phyloP scores from a whole-genome alignment of 441 rosid genomes.

The Breynia disticha region DNA sequence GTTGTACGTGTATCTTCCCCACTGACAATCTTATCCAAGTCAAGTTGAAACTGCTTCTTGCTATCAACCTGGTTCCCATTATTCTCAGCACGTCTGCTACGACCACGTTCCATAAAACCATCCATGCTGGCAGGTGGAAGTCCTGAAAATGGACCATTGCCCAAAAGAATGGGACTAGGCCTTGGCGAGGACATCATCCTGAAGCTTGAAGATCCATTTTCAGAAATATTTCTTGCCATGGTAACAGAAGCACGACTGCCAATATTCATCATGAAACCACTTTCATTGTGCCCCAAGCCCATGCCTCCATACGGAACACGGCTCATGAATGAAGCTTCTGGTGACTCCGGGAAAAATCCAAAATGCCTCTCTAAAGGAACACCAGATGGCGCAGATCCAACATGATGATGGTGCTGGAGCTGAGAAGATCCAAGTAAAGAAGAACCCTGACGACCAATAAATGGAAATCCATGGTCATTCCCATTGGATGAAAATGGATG shows the following conservation, averaged over 20 bases:
- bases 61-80: conserved; percentile 56
- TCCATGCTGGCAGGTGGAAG: conserved; percentile 40
- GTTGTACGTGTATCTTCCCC: conserved; percentile 91
- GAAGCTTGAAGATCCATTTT: conserved; percentile 55
- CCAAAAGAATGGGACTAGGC: conserved; percentile 49
- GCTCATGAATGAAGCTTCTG: conserved; percentile 53
- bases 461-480: conserved; percentile 44
- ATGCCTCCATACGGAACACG: conserved; percentile 44
- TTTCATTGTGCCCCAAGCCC: conserved; percentile 49
- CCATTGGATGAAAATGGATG: conserved; percentile 54
- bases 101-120: conserved; percentile 61
- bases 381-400: conserved; percentile 97
- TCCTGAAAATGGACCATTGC: conserved; percentile 58
- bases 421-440: conserved; percentile 41
- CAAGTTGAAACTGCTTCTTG: conserved; percentile 91
- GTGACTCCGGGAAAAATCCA: conserved; percentile 73
- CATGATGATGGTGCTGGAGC: conserved; percentile 60
- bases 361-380: conserved; percentile 74
- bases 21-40: conserved; percentile 68
- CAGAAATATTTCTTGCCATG: conserved; percentile 47
- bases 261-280: conserved; percentile 57
- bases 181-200: conserved; percentile 82
- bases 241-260: conserved; percentile 25
- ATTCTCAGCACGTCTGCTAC: conserved; percentile 58
- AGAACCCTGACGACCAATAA: conserved; percentile 36